Percentiles rank a stretch among this genome's conserved stretches.
phyloP scores from a whole-genome alignment of 2,329 filamentous ascomycete genomes.

The Fusarium abutilonis region DNA sequence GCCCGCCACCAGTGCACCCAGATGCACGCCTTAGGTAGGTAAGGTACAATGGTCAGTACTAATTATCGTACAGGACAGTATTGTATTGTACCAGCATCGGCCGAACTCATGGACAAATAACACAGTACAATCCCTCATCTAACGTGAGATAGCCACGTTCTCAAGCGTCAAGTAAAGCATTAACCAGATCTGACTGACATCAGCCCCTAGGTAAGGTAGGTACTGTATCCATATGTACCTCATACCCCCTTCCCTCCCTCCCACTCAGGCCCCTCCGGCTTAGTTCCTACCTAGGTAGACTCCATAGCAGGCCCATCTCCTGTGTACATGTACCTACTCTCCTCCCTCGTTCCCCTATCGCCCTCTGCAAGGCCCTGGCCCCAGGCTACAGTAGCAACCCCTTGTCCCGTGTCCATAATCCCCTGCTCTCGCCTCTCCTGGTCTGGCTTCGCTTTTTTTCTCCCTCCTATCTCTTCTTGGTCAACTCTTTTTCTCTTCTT shows the following conservation, averaged over 20 bases:
- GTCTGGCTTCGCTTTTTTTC: constrained; percentile 42
- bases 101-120: too few relatives aligned
- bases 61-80: too few relatives aligned
- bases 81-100: too few relatives aligned
- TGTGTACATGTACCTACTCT: constrained; percentile 11
- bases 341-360: constrained; percentile 42
- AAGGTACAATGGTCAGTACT: too few relatives aligned
- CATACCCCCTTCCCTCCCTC: constrained; percentile 20
- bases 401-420: constrained; percentile 46
- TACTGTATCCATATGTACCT: background rate
- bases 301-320: constrained; percentile 35
- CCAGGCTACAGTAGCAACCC: constrained; percentile 38
- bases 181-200: too few relatives aligned
- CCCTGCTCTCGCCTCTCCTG: constrained; percentile 44
- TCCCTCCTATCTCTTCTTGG: constrained; percentile 42
- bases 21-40: too few relatives aligned
- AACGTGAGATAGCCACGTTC: too few relatives aligned
- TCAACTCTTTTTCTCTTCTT: constrained; percentile 41
- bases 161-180: too few relatives aligned
- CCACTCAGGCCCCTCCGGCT: constrained; percentile 6
- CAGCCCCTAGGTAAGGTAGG: background rate
- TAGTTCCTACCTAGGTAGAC: constrained; percentile 31
- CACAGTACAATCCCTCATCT: too few relatives aligned
- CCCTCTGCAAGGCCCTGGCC: constrained; percentile 42
- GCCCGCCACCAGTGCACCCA: too few relatives aligned